Conservation (phyloP, 352 stramenopile genomes). For the Globisporangium irregulare region DNA sequence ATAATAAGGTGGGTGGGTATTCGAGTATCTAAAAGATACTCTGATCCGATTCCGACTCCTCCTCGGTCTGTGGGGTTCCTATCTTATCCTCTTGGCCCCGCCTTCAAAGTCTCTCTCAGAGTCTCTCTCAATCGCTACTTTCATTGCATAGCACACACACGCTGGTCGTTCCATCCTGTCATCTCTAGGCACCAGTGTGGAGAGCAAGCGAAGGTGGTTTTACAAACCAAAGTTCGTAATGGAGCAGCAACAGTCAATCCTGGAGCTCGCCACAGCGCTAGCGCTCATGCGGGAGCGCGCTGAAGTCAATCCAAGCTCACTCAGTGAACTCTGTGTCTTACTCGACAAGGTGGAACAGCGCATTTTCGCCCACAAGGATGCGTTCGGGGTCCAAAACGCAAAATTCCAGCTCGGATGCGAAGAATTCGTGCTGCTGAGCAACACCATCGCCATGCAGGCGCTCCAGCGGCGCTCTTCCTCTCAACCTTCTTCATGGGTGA, state of each 20-base stretch:
- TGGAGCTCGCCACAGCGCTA: slow-evolving; percentile 41
- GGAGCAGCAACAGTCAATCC: slow-evolving; percentile 37
- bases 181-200: neutral
- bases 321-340: slow-evolving; percentile 18
- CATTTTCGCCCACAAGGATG: slow-evolving; percentile 49
- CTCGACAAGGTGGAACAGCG: slow-evolving; percentile 38
- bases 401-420: slow-evolving; percentile 58
- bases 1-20: neutral
- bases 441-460: slow-evolving; percentile 51
- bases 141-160: neutral
- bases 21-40: neutral
- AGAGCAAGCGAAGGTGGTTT: neutral
- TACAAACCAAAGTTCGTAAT: neutral
- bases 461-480: slow-evolving; percentile 21
- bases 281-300: slow-evolving; percentile 25
- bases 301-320: slow-evolving; percentile 1
- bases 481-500: neutral
- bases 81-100: neutral
- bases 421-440: slow-evolving; percentile 63
- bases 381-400: slow-evolving; percentile 32
- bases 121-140: neutral
- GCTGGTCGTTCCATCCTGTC: neutral
- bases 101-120: neutral
- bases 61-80: neutral
- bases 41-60: neutral